Evolutionary conservation across 345 rosid species (phyloP).

Genomic region (Eucalyptus pauciflora): DNA sequence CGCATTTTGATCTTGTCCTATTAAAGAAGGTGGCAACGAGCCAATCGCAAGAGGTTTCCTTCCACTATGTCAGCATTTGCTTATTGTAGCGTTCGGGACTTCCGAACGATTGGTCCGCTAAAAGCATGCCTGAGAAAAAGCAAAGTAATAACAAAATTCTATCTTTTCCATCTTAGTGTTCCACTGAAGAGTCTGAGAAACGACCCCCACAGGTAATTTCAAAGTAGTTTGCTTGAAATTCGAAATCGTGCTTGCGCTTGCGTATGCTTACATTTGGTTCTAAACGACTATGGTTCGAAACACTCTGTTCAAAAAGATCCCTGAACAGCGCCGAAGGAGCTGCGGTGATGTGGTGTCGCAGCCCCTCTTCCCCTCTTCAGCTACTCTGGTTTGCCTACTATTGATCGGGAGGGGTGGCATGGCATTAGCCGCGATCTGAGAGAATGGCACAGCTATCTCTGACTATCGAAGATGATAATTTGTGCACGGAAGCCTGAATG

Average conservation of each 20-base stretch:
- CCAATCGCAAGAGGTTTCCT: background rate
- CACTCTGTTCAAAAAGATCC: background rate
- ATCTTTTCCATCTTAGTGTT: background rate
- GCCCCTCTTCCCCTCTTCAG: background rate
- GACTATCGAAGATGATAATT: background rate
- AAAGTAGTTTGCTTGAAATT: background rate
- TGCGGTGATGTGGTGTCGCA: background rate
- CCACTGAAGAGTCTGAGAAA: background rate
- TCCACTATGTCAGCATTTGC: accelerated
- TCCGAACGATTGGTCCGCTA: background rate
- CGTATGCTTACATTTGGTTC: background rate
- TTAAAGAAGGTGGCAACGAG: background rate
- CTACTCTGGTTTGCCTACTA: background rate
- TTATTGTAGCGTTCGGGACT: background rate
- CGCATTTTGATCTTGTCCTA: background rate
- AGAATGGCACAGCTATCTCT: background rate
- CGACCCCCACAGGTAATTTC: background rate
- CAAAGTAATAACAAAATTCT: background rate
- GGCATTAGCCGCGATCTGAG: background rate
- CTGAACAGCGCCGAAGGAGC: background rate
- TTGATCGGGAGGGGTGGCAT: background rate
- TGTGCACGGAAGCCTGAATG: background rate
- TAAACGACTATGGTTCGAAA: background rate
- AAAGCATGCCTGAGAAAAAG: background rate
- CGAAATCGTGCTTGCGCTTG: background rate